Evolutionary conservation across 2,329 filamentous ascomycete species (phyloP).

Genomic region (Falciphora oryzae): DNA sequence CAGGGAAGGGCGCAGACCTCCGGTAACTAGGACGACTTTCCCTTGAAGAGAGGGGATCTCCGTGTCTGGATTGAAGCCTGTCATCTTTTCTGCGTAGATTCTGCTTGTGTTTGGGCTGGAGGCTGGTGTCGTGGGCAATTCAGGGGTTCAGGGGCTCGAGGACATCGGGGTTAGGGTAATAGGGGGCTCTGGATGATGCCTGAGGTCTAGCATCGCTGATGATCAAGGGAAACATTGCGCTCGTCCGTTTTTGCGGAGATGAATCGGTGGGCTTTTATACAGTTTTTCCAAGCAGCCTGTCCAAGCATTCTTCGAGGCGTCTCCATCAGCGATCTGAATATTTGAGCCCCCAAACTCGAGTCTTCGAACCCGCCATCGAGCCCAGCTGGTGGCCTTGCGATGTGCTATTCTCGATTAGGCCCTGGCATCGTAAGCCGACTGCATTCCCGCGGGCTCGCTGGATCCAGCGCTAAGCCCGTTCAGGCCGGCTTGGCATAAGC

Average conservation of each 20-base stretch:
- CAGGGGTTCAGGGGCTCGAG: not conserved
- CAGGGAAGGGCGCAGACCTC: constrained; percentile 24
- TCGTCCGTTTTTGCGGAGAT: not conserved
- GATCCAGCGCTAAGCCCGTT: not conserved
- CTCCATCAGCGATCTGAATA: not conserved
- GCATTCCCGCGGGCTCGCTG: not conserved
- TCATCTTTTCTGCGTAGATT: not conserved
- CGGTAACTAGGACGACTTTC: constrained; percentile 37
- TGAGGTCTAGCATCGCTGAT: too few species aligned
- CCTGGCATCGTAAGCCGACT: not conserved
- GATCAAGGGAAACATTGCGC: too few species aligned
- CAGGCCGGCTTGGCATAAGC: not conserved
- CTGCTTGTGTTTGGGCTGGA: too few species aligned
- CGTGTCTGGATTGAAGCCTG: constrained; percentile 24
- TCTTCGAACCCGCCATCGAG: not conserved
- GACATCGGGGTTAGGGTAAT: not conserved
- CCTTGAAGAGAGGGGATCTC: constrained; percentile 31
- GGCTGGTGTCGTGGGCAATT: too few species aligned
- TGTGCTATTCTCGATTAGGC: not conserved
- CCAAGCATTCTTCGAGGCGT: not conserved
- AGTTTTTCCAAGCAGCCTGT: not conserved
- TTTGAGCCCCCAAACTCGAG: too few species aligned
- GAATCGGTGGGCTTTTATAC: not conserved
- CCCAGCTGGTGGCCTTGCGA: not conserved
- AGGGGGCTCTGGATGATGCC: too few species aligned